Base-by-base conservation (phyloP, 495 filamentous ascomycete genomes). In the Xylaria venustula region DNA sequence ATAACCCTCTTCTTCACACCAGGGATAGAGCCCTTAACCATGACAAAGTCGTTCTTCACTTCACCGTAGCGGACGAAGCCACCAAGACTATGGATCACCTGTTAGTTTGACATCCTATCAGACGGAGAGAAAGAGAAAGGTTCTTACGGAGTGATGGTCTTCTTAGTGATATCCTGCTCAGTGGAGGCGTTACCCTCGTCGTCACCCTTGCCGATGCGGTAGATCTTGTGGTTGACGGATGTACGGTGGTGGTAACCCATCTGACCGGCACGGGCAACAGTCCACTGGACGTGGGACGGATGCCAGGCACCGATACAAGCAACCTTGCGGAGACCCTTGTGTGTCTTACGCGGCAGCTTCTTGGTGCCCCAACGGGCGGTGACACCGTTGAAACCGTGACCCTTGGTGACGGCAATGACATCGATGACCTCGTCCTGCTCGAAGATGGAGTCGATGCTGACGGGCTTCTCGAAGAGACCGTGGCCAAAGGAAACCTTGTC, bases 271-370 rank as follows among this genome's bases (percentile, higher is more conserved):
- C 95, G 95, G 76, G 94, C 95, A 83, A 99, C 95, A 79, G 95
- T 98, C 95, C 95, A 99, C 87, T 99, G 95, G 84, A 99, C 95
- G 90, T 99, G 95, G 79, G 89, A 92, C 75, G 95, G 95, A 88
- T 99, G 95, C 95, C 95, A 99, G 69, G 95, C 95, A 87, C 95
- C 95, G 78, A 99, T 99, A 96, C 95, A 99, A 73, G 95, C 95
- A 72, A 99, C 95, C 89, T 99, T 99, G 71, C 95, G 89, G 74
- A 99, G 90, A 93, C 95, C 95, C 88, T 99, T 99, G 88, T 99
- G 95, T 67, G 95, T 99, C 91, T 99, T 99, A 73, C 95, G 90
- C 67, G 95, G 95, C 67, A 99, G 90, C 91, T 99, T 99, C 90
- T 97, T 99, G 79, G 95, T 99, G 67, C 95, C 95, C 95, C 95